Evolutionary conservation across 257 asterid genomes (phyloP).

Genomic region (Fraxinus americana): DNA sequence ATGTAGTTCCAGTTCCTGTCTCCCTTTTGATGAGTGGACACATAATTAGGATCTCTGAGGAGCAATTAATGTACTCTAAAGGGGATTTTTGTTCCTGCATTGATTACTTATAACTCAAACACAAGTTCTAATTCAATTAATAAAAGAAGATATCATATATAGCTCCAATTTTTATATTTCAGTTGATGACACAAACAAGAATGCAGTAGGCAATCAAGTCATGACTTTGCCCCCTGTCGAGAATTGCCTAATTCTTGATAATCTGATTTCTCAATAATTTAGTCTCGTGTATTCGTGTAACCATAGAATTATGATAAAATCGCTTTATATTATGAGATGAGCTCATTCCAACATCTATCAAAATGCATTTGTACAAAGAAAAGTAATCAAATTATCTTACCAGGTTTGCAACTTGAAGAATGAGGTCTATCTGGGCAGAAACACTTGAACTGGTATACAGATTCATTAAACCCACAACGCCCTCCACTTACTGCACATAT

Average conservation of each 20-base stretch:
- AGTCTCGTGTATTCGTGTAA: not conserved
- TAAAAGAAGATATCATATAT: no score
- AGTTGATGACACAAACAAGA: no score
- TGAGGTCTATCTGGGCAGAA: slow-evolving; percentile 65
- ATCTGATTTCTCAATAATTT: not conserved
- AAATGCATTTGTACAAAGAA: not conserved
- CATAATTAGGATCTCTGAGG: no score
- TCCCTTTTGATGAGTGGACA: no score
- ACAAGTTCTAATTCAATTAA: no score
- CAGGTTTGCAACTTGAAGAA: slow-evolving; percentile 39
- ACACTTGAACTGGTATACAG: slow-evolving; percentile 36
- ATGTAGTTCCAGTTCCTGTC: no score
- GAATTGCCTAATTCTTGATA: not conserved
- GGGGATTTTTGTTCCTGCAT: no score
- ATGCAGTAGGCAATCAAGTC: no score
- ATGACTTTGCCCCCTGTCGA: not conserved
- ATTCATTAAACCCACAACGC: slow-evolving; percentile 47
- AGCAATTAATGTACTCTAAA: no score
- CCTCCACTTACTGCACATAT: slow-evolving; percentile 53
- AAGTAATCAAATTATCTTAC: slow-evolving; percentile 33
- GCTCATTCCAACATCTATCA: not conserved
- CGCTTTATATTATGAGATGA: not conserved
- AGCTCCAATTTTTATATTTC: no score
- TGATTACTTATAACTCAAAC: no score
- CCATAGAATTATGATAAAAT: slow-evolving; percentile 9